Evolutionary conservation across 1,139 yeast species (phyloP), one percentile per base, ranked within the genome.

Genomic region (Nakaseomyces sp.): DNA sequence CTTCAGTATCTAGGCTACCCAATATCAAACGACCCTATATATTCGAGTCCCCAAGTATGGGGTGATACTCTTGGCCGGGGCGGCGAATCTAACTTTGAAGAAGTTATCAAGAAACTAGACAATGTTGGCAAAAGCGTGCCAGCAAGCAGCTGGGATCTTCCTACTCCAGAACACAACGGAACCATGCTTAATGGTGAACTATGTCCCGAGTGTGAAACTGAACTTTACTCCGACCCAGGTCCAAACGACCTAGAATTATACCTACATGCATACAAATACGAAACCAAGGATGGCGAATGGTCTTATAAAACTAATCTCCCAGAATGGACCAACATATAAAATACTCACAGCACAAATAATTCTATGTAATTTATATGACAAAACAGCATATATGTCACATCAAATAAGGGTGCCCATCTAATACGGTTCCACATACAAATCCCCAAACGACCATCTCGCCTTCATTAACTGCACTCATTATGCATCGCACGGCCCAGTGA

Each of bases 21-120:
- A 0, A 91, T 91, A 43, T 95, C 95, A 24, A 91, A 91, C 61
- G 98, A 91, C 62, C 97, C 97, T 0, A 73, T 91, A 0, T 91
- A 91, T 52, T 78, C 86, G 1, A 84, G 82, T 53, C 73, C 72
- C 16, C 64, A 66, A 30, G 79, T 86, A 0, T 89, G 96, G 96
- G 96, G 96, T 0, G 67, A 71, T 0, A 55, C 62, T 1, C 64
- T 88, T 40, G 96, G 95, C 5, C 75, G 74, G 49, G 67, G 71
- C 39, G 77, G 79, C 13, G 68, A 67, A 2, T 76, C 73, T 3
- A 74, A 77, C 46, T 65, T 67, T 29, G 69, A 64, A 1, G 68
- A 63, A 10, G 70, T 84, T 3, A 69, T 71, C 6, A 58, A 50
- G 3, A 67, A 68, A 36, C 65, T 91, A 31, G 77, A 81, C 49